Percentiles rank a stretch among this genome's conserved stretches.
phyloP scores from a whole-genome alignment of 2,329 filamentous ascomycete genomes.

The Cyphellophora europaea region DNA sequence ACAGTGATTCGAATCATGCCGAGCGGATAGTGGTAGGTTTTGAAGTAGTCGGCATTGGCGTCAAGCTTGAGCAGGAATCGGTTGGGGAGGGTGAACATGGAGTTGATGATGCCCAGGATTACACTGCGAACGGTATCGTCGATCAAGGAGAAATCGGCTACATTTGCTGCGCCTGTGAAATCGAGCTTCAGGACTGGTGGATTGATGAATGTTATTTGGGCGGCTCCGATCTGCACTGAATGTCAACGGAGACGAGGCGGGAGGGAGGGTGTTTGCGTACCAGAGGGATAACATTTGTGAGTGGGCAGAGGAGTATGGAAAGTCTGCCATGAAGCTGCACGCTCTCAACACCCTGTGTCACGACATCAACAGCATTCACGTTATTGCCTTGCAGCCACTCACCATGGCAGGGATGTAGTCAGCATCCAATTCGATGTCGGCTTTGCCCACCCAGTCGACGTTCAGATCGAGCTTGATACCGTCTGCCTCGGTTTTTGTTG shows the following conservation, averaged over 20 bases:
- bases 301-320: constrained; percentile 12
- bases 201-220: constrained; percentile 13
- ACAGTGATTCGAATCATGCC: constrained; percentile 14
- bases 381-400: constrained; percentile 5
- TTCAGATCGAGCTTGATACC: constrained; percentile 15
- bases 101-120: constrained; percentile 16
- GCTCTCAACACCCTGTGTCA: constrained; percentile 10
- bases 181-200: constrained; percentile 14
- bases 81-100: constrained; percentile 15
- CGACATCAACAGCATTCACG: constrained; percentile 5
- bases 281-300: constrained; percentile 14
- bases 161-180: constrained; percentile 14
- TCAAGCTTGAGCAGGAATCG: constrained; percentile 22
- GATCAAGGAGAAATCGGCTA: constrained; percentile 13
- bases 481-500: constrained; percentile 11
- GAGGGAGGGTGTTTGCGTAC: constrained; percentile 7
- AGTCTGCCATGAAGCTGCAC: constrained; percentile 13
- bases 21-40: constrained; percentile 13
- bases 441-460: constrained; percentile 14
- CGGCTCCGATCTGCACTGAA: constrained; percentile 11
- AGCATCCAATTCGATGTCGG: constrained; percentile 14
- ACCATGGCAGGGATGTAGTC: constrained; percentile 13
- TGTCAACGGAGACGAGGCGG: constrained; percentile 4
- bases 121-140: constrained; percentile 13
- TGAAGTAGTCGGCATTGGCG: constrained; percentile 27